Evolutionary conservation across 2,329 filamentous ascomycete genomes (phyloP), one percentile per base, ranked within the genome.

Genomic region (Fusarium sp.): DNA sequence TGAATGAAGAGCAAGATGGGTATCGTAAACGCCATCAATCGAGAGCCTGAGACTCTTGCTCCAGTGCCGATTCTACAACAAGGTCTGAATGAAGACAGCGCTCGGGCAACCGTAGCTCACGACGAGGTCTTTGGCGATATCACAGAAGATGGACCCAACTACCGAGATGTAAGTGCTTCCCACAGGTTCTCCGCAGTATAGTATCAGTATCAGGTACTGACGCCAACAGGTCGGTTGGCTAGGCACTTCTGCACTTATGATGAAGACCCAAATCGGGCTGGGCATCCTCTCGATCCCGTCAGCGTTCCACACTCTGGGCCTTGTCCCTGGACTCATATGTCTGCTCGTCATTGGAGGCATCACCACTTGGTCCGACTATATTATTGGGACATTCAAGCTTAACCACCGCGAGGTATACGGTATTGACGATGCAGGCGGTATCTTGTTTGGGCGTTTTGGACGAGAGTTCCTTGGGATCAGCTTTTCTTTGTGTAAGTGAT

Each of bases 371-470:
- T 86, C 85, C 8, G 82, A 83, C 66, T 87, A 85, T 69, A 84
- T 87, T 28, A 80, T 87, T 15, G 86, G 85, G 17, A 78, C 81
- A 15, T 89, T 89, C 80, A 89, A 89, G 76, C 75, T 86, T 26
- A 79, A 80, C 24, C 87, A 89, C 71, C 83, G 83, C 3, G 82
- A 86, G 50, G 85, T 89, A 2, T 89, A 89, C 73, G 83, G 86
- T 44, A 87, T 89, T 63, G 87, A 88, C 60, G 87, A 89, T 70
- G 87, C 85, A 2, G 87, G 86, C 26, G 70, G 69, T 7, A 79
- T 88, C 39, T 80, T 89, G 18, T 86, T 87, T 72, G 87, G 87
- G n/a, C 82, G 79, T 4, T 62, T 83, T 10, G 86, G 87, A 3
- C 82, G 84, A 12, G 84, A 85, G 61, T 59, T 86, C 39, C 81